These are phyloP conservation scores for Croton setiger DNA, from an alignment of 441 rosid genomes.

Conservation along the genomic window DNA sequence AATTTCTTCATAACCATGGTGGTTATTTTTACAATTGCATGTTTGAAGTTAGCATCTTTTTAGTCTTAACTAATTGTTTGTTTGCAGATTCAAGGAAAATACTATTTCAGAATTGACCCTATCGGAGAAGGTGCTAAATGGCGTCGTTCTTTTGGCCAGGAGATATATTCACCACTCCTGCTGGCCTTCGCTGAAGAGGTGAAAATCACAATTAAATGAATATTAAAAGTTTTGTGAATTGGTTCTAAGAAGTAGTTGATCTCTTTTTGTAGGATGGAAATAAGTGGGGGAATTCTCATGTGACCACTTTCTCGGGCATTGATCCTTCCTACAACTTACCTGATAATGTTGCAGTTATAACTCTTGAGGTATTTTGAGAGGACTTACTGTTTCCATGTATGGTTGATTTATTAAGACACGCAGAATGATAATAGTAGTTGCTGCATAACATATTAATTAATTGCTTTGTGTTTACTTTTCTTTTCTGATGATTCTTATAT, in stretches of 20 bases:
- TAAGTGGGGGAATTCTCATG: constrained; percentile 37
- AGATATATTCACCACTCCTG: constrained; percentile 56
- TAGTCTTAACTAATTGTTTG: constrained; percentile 5
- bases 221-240: not conserved
- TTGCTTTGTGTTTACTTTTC: not conserved
- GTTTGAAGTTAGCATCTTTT: not conserved
- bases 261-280: constrained; percentile 36
- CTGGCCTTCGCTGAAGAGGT: constrained; percentile 61
- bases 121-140: constrained; percentile 61
- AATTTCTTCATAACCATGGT: not conserved
- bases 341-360: constrained; percentile 46
- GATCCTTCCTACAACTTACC: constrained; percentile 49
- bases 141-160: constrained; percentile 59
- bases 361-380: constrained; percentile 37
- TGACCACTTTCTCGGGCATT: constrained; percentile 42
- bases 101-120: constrained; percentile 47
- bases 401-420: constrained; percentile 10
- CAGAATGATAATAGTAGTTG: not conserved
- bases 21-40: not conserved
- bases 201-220: constrained; percentile 9
- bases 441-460: not conserved
- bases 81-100: constrained; percentile 50
- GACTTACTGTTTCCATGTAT: not conserved
- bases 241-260: constrained; percentile 11
- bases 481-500: not conserved